Evolutionary conservation across 2,329 filamentous ascomycete genomes (phyloP).

Genomic region (Geosmithia putterillii): DNA sequence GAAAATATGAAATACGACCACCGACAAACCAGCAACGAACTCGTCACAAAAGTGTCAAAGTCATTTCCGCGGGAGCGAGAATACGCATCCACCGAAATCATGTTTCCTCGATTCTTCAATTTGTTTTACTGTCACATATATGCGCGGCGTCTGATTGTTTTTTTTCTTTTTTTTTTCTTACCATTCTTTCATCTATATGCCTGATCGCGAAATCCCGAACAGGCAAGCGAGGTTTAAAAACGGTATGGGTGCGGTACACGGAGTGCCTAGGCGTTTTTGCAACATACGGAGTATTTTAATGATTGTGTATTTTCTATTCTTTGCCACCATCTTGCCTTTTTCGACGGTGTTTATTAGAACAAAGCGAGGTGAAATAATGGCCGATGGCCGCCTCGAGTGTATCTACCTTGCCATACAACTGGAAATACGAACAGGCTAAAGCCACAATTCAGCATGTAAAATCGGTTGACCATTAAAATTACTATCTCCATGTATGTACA

Average conservation of each 20-base stretch:
- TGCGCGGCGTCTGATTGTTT: neutral
- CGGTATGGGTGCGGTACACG: neutral
- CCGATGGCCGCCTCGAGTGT: neutral
- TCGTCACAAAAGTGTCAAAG: neutral
- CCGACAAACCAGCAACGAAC: neutral
- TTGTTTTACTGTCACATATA: neutral
- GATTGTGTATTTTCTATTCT: neutral
- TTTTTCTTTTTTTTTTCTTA: neutral
- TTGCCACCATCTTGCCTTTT: neutral
- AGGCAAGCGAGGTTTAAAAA: slow-evolving; percentile 1
- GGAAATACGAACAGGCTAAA: neutral
- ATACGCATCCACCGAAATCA: neutral
- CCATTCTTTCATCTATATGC: no score
- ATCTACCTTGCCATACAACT: neutral
- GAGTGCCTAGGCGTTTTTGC: neutral
- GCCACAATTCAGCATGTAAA: neutral
- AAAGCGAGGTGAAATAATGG: neutral
- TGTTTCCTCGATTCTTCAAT: neutral
- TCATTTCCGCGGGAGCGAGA: neutral
- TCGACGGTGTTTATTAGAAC: neutral
- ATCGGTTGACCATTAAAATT: neutral
- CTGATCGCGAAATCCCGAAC: neutral
- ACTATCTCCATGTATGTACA: no score
- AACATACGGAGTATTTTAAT: neutral
- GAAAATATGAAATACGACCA: neutral